Percentiles rank a stretch among this genome's conserved stretches.
Evolutionary conservation across 169 alveolate genomes (phyloP).

Genomic region (Perkinsus marinus): DNA sequence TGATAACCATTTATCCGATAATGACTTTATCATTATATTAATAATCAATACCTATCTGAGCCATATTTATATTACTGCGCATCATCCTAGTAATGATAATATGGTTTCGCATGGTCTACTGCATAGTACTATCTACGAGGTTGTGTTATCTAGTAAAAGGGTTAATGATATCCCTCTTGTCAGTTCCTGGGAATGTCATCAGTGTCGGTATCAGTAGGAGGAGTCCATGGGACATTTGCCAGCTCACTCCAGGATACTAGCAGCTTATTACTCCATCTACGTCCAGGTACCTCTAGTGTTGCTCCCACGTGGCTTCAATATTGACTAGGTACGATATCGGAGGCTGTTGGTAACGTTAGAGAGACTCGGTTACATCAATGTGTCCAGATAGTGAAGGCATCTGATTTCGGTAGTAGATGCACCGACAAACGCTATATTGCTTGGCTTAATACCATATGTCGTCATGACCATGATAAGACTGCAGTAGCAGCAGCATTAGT

Average conservation of each 20-base stretch:
- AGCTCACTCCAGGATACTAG: background rate
- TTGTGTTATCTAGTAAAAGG: too few relatives aligned
- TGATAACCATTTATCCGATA: too few relatives aligned
- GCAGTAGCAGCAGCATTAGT: background rate
- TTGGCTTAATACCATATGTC: background rate
- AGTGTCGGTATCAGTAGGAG: background rate
- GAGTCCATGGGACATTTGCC: background rate
- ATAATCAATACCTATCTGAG: too few relatives aligned
- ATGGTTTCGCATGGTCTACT: too few relatives aligned
- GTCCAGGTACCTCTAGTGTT: background rate
- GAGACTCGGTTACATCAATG: background rate
- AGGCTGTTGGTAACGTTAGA: background rate
- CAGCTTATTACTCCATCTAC: background rate
- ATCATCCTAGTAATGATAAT: too few relatives aligned
- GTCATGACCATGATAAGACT: background rate
- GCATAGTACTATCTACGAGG: too few relatives aligned
- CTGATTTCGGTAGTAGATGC: background rate
- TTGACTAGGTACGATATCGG: background rate
- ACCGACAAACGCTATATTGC: background rate
- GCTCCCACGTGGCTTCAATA: background rate
- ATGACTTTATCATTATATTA: too few relatives aligned
- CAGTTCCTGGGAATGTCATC: background rate
- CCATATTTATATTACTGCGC: too few relatives aligned
- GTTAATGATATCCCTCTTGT: background rate
- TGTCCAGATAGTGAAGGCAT: background rate